Evolutionary conservation across 768 basidiomycete genomes (phyloP).

Genomic region (Dioszegia hungarica): DNA sequence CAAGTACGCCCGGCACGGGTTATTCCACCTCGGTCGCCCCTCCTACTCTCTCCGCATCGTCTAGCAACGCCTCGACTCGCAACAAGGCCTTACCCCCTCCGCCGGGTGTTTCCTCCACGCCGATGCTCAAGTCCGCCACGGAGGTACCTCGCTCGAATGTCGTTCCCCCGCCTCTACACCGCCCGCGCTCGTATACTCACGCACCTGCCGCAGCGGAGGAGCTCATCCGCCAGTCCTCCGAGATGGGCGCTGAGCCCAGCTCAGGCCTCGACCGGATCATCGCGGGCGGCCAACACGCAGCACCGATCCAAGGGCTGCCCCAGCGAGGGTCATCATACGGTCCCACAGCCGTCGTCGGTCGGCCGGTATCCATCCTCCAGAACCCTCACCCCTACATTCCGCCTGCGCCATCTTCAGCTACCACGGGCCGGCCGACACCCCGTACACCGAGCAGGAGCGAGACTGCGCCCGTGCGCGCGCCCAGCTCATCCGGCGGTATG

Average conservation of each 20-base stretch:
- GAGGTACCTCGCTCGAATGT: slow-evolving; percentile 15
- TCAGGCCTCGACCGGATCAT: slow-evolving; percentile 33
- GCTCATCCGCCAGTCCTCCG: slow-evolving; percentile 23
- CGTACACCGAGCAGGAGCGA: neutral
- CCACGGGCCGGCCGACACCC: neutral
- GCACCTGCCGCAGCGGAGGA: slow-evolving; percentile 32
- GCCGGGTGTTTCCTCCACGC: slow-evolving; percentile 5
- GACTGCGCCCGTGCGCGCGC: neutral
- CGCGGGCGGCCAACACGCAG: slow-evolving; percentile 9
- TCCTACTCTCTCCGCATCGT: slow-evolving; percentile 2
- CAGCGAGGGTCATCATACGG: neutral
- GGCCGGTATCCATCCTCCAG: slow-evolving; percentile 24
- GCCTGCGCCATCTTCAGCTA: neutral
- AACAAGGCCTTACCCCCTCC: slow-evolving; percentile 34
- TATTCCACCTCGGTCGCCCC: slow-evolving; percentile 6
- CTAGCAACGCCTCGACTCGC: neutral
- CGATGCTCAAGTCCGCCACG: slow-evolving; percentile 32
- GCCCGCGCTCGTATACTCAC: slow-evolving; percentile 32
- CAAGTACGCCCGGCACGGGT: neutral
- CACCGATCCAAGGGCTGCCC: slow-evolving; percentile 11
- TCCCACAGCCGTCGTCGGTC: slow-evolving; percentile 1
- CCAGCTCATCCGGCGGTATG: neutral
- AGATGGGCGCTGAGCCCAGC: slow-evolving; percentile 34
- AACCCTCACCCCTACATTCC: slow-evolving; percentile 7
- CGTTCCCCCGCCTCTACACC: slow-evolving; percentile 18